Evolutionary conservation across 75 land plant species (phyloP).

Genomic region (Pinus tabuliformis): DNA sequence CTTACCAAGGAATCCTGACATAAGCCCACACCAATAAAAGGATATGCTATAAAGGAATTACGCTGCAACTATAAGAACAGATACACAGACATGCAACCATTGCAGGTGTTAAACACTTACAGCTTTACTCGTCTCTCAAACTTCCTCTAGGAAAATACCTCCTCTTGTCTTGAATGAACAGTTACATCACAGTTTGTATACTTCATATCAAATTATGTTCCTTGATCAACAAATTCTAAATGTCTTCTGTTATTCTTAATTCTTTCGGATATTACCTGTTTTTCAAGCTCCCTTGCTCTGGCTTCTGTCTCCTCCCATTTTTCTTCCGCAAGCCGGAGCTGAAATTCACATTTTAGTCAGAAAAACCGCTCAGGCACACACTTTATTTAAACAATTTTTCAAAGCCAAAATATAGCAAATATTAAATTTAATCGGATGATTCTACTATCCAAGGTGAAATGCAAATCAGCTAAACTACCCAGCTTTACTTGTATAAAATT

Average conservation of each 20-base stretch:
- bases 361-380: constrained; percentile 6
- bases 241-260: background rate
- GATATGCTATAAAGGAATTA: background rate
- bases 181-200: background rate
- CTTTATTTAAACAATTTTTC: background rate
- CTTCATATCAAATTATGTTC: background rate
- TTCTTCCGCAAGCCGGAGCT: constrained; percentile 76
- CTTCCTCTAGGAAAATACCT: background rate
- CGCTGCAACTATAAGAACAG: background rate
- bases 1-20: background rate
- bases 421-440: background rate
- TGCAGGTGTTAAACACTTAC: background rate
- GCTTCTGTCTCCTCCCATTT: constrained; percentile 72
- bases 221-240: background rate
- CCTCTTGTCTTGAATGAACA: background rate
- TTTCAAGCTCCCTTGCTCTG: constrained; percentile 88
- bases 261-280: constrained; percentile 54
- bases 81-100: background rate
- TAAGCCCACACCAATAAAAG: background rate
- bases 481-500: background rate
- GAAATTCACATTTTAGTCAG: constrained; percentile 17
- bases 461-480: background rate
- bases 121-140: background rate
- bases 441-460: background rate
- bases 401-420: constrained; percentile 1